Evolutionary conservation across 495 filamentous ascomycete genomes (phyloP), one percentile per base, ranked within the genome.

Genomic region (Rhypophila decipiens): DNA sequence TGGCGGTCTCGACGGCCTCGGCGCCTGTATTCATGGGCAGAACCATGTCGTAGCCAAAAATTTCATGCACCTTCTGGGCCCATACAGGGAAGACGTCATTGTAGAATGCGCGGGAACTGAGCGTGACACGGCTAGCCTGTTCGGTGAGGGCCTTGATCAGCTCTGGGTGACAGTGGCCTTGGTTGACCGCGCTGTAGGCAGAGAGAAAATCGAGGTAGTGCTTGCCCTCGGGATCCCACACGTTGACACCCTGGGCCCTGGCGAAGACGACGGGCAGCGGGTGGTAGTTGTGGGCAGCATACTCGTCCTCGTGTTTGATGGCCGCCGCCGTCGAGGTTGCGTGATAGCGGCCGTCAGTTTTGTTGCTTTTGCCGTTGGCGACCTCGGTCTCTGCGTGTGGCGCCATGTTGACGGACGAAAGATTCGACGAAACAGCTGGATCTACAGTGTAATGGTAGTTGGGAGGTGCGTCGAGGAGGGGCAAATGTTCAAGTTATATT

Each of bases 1-100:
- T 83, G 20, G 82, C 90, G 1, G 94, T 97, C 78, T 99, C 93
- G 38, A 97, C 93, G n/a, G 93, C 93, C 71, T 99, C 93, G 23
- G 90, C 93, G 39, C 93, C 93, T 8, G 93, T 99, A 72, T 97
- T 97, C 93, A 99, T 97, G 39, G 93, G 93, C 68, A 99, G 69
- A 20, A 96, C 90, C 93, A 97, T 99, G 64, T 97, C 94, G 67
- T 90, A 99, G 38, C 88, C 91, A 61, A 96, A 96, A 57, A 74
- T 66, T 44, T 79, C 62, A 52, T 87, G 91, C 43, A 96, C 86
- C 66, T 90, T 94, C 68, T 96, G 81, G 35, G 93, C 90, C 73
- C 96, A 99, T 41, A 85, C 80, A 34, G 93, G 93, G 72, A 99
- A 97, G 29, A 99, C 93, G 74, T 99, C 93, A 64, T 99, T 99